A percentile compares a stretch with the other conserved stretches of the same genome.
phyloP scores from a whole-genome alignment of 2,329 filamentous ascomycete genomes.

The Trichoderma simmonsii region DNA sequence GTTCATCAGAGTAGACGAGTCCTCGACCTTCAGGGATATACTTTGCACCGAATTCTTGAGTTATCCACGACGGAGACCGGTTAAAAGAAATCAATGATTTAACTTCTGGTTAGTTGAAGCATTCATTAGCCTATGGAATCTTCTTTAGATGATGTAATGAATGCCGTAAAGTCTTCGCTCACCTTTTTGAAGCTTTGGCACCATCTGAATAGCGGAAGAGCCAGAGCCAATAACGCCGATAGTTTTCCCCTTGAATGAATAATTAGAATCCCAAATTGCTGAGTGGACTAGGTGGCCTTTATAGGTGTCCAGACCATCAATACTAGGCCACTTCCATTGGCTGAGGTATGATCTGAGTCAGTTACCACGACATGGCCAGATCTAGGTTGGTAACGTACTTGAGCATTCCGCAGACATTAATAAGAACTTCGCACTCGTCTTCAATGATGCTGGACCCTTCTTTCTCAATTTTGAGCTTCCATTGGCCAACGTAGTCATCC shows the following conservation, averaged over 20 bases:
- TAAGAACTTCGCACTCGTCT: not conserved
- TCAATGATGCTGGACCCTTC: not conserved
- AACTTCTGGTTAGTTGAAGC: not conserved
- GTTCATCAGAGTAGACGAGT: not conserved
- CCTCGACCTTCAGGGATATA: not conserved
- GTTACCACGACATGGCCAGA: not conserved
- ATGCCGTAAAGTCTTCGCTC: not conserved
- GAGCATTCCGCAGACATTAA: not conserved
- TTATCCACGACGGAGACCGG: not conserved
- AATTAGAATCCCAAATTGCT: not conserved
- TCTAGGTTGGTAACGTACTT: not conserved
- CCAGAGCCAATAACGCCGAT: not conserved
- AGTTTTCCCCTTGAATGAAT: not conserved
- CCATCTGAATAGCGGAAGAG: not conserved
- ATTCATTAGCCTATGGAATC: not conserved
- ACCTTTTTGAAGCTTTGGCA: not conserved
- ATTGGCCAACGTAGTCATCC: not conserved
- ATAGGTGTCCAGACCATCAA: not conserved
- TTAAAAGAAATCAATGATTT: not conserved
- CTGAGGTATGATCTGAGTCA: not conserved
- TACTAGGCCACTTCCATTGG: not conserved
- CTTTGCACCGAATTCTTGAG: not conserved
- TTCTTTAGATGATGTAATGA: not conserved
- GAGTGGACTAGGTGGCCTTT: not conserved
- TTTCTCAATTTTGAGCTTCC: not conserved